Conservation (phyloP, 306 rosid genomes). For the Inga leiocalycina region DNA sequence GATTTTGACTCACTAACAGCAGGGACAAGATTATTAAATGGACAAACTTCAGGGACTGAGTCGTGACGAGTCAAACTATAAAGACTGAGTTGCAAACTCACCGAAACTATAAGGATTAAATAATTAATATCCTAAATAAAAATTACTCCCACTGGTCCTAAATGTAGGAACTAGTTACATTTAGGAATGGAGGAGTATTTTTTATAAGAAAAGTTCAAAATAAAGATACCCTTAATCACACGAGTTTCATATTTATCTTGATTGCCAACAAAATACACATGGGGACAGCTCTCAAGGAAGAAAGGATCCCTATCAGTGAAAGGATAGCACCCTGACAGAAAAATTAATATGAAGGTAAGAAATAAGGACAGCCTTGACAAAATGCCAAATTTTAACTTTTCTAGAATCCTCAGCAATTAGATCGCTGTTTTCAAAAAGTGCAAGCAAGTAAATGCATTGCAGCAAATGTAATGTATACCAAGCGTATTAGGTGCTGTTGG, state of each 20-base stretch:
- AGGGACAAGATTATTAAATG: too few species aligned
- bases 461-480: constrained; percentile 53
- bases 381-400: constrained; percentile 4
- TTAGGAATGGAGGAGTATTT: too few species aligned
- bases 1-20: too few species aligned
- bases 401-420: constrained; percentile 29
- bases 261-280: constrained; percentile 89
- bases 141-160: too few species aligned
- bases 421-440: constrained; percentile 4
- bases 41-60: too few species aligned
- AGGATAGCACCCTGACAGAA: constrained; percentile 89
- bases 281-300: constrained; percentile 87
- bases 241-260: constrained; percentile 79
- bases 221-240: constrained; percentile 65
- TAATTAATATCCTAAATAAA: too few species aligned
- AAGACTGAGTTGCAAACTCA: too few species aligned
- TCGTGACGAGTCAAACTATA: too few species aligned
- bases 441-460: constrained; percentile 27
- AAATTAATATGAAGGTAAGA: constrained; percentile 7
- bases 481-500: constrained; percentile 99
- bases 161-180: too few species aligned
- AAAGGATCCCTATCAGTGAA: constrained; percentile 87
- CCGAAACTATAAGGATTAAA: too few species aligned
- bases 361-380: neutral
- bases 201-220: constrained; percentile 21